Base-by-base conservation (phyloP, 1,284 basidiomycete genomes). In the Cutaneotrichosporon sp. region DNA sequence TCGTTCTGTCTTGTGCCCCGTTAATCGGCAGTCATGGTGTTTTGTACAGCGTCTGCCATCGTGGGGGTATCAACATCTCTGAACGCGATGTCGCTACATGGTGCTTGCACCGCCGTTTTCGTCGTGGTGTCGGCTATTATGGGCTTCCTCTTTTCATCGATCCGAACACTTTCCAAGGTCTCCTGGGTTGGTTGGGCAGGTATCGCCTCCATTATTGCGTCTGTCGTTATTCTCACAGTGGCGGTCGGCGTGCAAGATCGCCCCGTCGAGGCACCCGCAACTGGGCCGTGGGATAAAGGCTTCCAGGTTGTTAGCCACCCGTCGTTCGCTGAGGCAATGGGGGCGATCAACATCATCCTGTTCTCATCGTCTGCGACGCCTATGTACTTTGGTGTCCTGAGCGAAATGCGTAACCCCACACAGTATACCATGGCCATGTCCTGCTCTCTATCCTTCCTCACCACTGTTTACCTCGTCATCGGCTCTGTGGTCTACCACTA, bases 161-260 rank as follows among this genome's bases (percentile, higher is more conserved):
- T 72, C 31, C 65, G 63, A 20, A 71, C 66, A 0, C 61, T 69
- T 27, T 55, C 62, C 20, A 57, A 59, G 37, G 61, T 74, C 33
- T 63, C 66, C 1, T 68, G 62, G 57, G 46, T 74, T 44, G 66
- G 63, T 12, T 72, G 70, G 69, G 54, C 66, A 26, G 72, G 70
- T 14, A 56, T 71, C 43, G 45, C 54, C 32, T 61, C 61, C 22
- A 61, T 60, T 47, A 47, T 67, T 8, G 45, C 45, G 4, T 55
- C 66, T 11, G 61, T 70, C 50, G 42, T 74, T 42, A 64, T 63
- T 37, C 54, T 72, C 22, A 68, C 67, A 17, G 59, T 74, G 51
- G 65, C 72, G 3, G 69, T 72, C 24, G 69, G 65, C 12, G 58
- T 69, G 1, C 60, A 64, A 39, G 67, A 69, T 50, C 61, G 75